A percentile compares a stretch with the other conserved stretches of the same genome.
These are phyloP conservation scores for Cicer pinnatifidum DNA, from an alignment of 306 rosid species.

Conservation along the genomic window DNA sequence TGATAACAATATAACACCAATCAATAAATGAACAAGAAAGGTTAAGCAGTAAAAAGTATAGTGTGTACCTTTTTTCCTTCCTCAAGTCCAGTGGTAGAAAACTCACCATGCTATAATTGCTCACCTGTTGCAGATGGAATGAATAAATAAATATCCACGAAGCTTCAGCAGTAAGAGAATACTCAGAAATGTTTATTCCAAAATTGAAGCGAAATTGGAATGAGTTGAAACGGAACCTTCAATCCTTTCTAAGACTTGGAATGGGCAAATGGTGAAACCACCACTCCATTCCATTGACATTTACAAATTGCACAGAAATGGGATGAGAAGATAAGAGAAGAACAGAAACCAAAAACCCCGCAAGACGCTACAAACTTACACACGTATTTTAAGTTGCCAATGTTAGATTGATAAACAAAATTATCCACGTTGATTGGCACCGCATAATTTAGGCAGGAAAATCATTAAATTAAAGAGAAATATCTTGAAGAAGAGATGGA, in stretches of 20 bases:
- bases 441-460: not conserved
- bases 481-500: not conserved
- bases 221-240: conserved; percentile 11
- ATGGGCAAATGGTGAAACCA: conserved; percentile 14
- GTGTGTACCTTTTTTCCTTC: conserved; percentile 74
- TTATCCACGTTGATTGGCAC: not conserved
- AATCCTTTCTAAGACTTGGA: not conserved
- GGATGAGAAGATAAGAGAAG: not conserved
- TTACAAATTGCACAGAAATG: not conserved
- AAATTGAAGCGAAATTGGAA: conserved; percentile 14
- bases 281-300: not conserved
- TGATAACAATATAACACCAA: not conserved
- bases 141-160: conserved; percentile 11
- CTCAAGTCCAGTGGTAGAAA: conserved; percentile 87
- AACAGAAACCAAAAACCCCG: not conserved
- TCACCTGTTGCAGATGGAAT: conserved; percentile 56
- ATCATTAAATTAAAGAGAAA: not conserved
- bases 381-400: conserved; percentile 3
- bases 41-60: conserved; percentile 1
- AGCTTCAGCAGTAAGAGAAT: not conserved
- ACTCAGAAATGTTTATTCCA: conserved; percentile 5
- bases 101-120: conserved; percentile 73
- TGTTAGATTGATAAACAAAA: conserved; percentile 8
- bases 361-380: conserved; percentile 1
- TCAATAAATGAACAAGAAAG: conserved; percentile 10